A percentile compares a stretch with the other conserved stretches of the same genome.
These are phyloP conservation scores for Hirsutella thompsonii DNA, from an alignment of 2,329 filamentous ascomycete genomes.

Conservation along the genomic window DNA sequence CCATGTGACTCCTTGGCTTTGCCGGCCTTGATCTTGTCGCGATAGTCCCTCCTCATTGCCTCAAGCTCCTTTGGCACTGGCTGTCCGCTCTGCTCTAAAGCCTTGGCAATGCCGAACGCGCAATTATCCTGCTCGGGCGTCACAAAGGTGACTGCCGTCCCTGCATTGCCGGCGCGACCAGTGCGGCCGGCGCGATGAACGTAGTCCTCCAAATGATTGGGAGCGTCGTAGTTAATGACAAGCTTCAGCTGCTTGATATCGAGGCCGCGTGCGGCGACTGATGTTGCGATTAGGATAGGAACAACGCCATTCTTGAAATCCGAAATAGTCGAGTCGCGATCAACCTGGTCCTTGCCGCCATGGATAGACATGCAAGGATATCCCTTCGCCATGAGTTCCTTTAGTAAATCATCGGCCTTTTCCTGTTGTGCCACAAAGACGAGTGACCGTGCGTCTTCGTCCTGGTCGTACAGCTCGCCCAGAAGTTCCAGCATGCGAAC, in stretches of 20 bases:
- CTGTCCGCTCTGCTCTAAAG: slow-evolving; percentile 83
- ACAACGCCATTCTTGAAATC: slow-evolving; percentile 90
- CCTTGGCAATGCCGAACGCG: slow-evolving; percentile 77
- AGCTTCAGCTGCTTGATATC: slow-evolving; percentile 94
- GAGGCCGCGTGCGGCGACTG: slow-evolving; percentile 84
- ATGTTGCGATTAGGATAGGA: slow-evolving; percentile 86
- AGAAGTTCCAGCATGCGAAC: slow-evolving; percentile 72
- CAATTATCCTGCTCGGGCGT: slow-evolving; percentile 87
- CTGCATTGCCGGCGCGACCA: slow-evolving; percentile 85
- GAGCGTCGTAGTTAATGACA: slow-evolving; percentile 90
- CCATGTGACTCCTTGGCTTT: slow-evolving; percentile 83
- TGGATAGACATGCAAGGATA: slow-evolving; percentile 92
- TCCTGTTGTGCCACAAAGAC: slow-evolving; percentile 92
- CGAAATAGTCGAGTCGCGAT: slow-evolving; percentile 80
- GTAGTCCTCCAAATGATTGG: slow-evolving; percentile 92
- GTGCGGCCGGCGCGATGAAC: slow-evolving; percentile 91
- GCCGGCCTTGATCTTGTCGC: slow-evolving; percentile 83
- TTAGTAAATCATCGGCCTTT: slow-evolving; percentile 68
- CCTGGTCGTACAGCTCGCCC: slow-evolving; percentile 71
- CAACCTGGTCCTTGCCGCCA: slow-evolving; percentile 85
- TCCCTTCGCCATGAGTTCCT: slow-evolving; percentile 68
- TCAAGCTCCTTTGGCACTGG: slow-evolving; percentile 58
- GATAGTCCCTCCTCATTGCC: slow-evolving; percentile 59
- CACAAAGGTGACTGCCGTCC: slow-evolving; percentile 88
- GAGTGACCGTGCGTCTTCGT: slow-evolving; percentile 80